Evolutionary conservation across 177 flowering plant genomes (phyloP).

Genomic region (Vitis hybrid): DNA sequence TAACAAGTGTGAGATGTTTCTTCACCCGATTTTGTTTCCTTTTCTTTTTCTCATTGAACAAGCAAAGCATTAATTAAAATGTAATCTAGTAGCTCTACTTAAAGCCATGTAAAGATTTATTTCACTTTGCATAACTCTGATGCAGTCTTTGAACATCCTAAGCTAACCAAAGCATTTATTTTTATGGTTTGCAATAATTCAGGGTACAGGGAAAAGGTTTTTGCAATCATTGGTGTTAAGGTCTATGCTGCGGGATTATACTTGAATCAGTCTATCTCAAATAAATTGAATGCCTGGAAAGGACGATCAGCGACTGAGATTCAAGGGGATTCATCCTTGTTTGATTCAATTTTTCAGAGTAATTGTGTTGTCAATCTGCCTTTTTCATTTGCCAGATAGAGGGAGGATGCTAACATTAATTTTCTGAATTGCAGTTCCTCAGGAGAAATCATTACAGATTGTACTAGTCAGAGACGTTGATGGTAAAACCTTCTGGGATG

Average conservation of each 20-base stretch:
- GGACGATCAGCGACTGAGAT: constrained; percentile 50
- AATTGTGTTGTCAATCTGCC: constrained; percentile 10
- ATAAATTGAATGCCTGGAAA: constrained; percentile 47
- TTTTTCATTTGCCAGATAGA: background rate
- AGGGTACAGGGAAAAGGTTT: constrained; percentile 91
- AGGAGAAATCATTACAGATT: constrained; percentile 80
- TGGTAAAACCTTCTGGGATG: constrained; percentile 97
- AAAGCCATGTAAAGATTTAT: too few species aligned
- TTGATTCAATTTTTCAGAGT: constrained; percentile 63
- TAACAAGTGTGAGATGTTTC: too few species aligned
- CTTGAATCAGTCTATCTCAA: constrained; percentile 37
- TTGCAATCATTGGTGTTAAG: constrained; percentile 87
- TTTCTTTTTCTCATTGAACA: too few species aligned
- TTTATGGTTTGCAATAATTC: constrained; percentile 11
- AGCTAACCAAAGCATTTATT: too few species aligned
- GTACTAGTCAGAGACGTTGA: constrained; percentile 83
- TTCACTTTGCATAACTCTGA: too few species aligned
- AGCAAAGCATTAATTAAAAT: too few species aligned
- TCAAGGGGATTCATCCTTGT: constrained; percentile 48
- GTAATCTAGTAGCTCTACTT: too few species aligned
- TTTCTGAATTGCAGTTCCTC: constrained; percentile 48
- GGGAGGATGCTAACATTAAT: constrained; percentile 7
- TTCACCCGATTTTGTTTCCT: too few species aligned
- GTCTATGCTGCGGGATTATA: constrained; percentile 88
- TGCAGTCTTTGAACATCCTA: too few species aligned